Conservation (phyloP, 208 protist species). For the Trypanosoma conorhini region DNA sequence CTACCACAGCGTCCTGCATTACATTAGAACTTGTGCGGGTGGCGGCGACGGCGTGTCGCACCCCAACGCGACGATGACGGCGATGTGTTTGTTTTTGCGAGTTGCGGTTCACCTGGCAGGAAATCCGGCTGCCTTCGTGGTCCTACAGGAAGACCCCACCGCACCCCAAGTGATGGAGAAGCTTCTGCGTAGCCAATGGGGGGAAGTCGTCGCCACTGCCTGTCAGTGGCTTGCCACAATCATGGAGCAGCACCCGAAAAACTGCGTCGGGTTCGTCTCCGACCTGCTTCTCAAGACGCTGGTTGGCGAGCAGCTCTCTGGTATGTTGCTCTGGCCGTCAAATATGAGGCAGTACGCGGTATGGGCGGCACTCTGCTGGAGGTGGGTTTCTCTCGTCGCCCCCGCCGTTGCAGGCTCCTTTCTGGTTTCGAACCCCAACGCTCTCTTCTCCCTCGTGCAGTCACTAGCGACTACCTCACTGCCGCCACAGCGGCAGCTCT, state of each 20-base stretch:
- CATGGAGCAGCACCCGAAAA: not conserved
- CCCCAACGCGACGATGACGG: slow-evolving; percentile 24
- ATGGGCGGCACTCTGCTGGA: slow-evolving; percentile 45
- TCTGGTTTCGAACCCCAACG: slow-evolving; percentile 18
- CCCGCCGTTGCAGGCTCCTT: slow-evolving; percentile 23
- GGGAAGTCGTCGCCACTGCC: slow-evolving; percentile 38
- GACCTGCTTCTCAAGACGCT: slow-evolving; percentile 35
- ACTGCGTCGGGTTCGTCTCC: slow-evolving; percentile 9
- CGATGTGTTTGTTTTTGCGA: slow-evolving; percentile 29
- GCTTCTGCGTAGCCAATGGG: slow-evolving; percentile 40
- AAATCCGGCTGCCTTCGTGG: slow-evolving; percentile 28
- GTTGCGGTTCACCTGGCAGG: slow-evolving; percentile 31
- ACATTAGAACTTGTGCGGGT: slow-evolving; percentile 12
- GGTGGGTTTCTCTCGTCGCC: slow-evolving; percentile 51
- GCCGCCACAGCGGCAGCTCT: not conserved
- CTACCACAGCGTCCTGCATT: slow-evolving; percentile 26
- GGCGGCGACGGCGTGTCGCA: not conserved
- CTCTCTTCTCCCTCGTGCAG: slow-evolving; percentile 9
- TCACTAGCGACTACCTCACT: slow-evolving; percentile 9
- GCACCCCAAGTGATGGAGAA: slow-evolving; percentile 26
- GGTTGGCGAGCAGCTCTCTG: slow-evolving; percentile 22
- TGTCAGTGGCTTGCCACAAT: slow-evolving; percentile 29
- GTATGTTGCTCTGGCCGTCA: slow-evolving; percentile 22
- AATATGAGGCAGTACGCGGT: slow-evolving; percentile 34
- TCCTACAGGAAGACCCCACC: slow-evolving; percentile 20